Evolutionary conservation across 2,329 filamentous ascomycete genomes (phyloP).

Genomic region (Emergomyces orientalis): DNA sequence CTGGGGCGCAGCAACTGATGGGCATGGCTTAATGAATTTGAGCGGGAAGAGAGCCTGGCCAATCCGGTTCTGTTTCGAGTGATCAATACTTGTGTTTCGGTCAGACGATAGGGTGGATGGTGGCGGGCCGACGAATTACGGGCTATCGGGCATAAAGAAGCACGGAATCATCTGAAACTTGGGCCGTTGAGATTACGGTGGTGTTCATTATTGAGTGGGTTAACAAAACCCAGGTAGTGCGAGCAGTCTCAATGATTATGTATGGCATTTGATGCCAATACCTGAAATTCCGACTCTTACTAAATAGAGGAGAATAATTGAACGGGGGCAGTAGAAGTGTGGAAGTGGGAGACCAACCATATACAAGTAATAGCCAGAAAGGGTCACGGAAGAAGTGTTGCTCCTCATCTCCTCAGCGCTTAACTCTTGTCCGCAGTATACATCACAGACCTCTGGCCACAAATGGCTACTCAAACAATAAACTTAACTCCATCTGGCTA

Average conservation of each 20-base stretch:
- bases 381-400: too few species aligned
- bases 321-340: too few species aligned
- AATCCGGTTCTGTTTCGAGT: not conserved
- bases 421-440: too few species aligned
- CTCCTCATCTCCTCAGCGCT: too few species aligned
- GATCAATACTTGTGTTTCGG: not conserved
- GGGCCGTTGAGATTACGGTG: not conserved
- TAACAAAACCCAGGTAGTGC: not conserved
- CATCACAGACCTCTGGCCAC: too few species aligned
- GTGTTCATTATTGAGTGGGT: not conserved
- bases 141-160: not conserved
- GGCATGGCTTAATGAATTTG: not conserved
- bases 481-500: too few species aligned
- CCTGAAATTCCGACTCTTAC: not conserved
- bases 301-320: not conserved
- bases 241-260: not conserved
- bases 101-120: not conserved
- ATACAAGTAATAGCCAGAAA: too few species aligned
- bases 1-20: not conserved
- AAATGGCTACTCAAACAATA: too few species aligned
- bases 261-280: not conserved
- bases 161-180: not conserved
- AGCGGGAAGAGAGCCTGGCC: not conserved
- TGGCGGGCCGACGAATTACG: not conserved
- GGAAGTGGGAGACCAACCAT: too few species aligned